Base-by-base conservation (phyloP, 2,329 filamentous ascomycete species). In the Penicillium verrucosum region DNA sequence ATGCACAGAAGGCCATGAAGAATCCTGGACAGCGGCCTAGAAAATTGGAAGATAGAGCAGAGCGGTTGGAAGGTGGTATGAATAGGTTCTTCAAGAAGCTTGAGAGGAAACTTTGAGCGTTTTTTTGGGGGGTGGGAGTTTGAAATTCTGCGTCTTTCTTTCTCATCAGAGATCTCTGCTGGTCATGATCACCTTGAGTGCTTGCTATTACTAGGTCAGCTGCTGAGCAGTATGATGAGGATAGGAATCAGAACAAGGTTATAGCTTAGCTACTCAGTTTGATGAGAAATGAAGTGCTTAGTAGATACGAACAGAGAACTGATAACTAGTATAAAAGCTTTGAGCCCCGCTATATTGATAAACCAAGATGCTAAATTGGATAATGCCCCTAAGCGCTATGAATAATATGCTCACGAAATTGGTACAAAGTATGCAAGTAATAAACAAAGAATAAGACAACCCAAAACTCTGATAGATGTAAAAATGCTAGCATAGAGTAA, bases 81-180 rank as follows among this genome's bases (percentile, higher is more conserved):
- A 78, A 78, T 57, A 70, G 73, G 29, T 76, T 78, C 45, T 68
- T 79, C 51, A 79, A 76, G 69, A 77, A 73, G 61, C 62, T 79
- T 48, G 77, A 79, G 63, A 79, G 77, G 66, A 73, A 59, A 54
- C 52, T 74, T 37, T 73, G 59, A 62, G 46, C 52, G 11, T 50
- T 34, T 34, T 16, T 21, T 42, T 32, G 23, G 18, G 11, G 11
- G 21, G 11, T 51, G 36, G 23, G 14, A 27, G n/a, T 12, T 16
- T 51, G 18, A 25, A 8, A 40, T 34, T 43, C 12, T 34, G 25
- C 34, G 21, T 32, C 9, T 37, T 30, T 37, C 11, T 53, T 29
- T 37, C 21, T 45, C 32, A 11, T 52, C 12, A 16, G 47, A 29
- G 25, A 48, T 44, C 27, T 37, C 27, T 48, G 18, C 21, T 37